Base-by-base conservation (phyloP, 2,329 filamentous ascomycete species). In the Fusarium succisae region DNA sequence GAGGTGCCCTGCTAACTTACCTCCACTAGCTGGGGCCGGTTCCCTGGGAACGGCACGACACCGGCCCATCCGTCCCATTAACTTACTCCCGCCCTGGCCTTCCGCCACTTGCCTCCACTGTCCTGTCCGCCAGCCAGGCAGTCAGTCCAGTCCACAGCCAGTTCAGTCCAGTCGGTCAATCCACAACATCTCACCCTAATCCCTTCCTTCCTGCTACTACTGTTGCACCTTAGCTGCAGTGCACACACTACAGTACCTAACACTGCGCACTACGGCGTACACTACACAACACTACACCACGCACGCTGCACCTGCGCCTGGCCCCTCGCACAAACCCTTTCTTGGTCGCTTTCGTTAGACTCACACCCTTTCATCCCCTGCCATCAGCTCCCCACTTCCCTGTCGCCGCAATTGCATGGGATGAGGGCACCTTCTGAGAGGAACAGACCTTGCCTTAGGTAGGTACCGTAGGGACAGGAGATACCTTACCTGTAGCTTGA, bases 41-140 rank as follows among this genome's bases (percentile, higher is more conserved):
- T 79, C 74, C 76, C 79, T 82, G 81, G 80, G 80, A 82, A 78
- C 80, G 81, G 79, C 81, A 80, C 81, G 80, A 82, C 80, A 80
- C 80, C 80, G 80, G 80, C 70, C 81, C 78, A 81, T 80, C 81
- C 80, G 80, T 76, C 81, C 79, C 78, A 78, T 79, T 26, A 22
- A 53, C 50, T 37, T 80, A 77, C 81, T 82, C 81, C 81, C 80
- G 80, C 74, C 76, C 72, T 79, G 76, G 77, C 74, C 76, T 74
- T 74, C 77, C 78, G 77, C 78, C 75, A 78, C 78, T 77, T 63
- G 66, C 68, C 65, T 54, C 24, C 32, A 26, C 35, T 38, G 35
- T 17, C 24, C 24, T 54, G 51, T 24, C n/a, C 24, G 43, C 26
- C n/a, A 12, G 47, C 22, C 47, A 30, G 47, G 20, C 28, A 32